Conservation (phyloP, 495 filamentous ascomycete species). For the Hypoxylon rickii region DNA sequence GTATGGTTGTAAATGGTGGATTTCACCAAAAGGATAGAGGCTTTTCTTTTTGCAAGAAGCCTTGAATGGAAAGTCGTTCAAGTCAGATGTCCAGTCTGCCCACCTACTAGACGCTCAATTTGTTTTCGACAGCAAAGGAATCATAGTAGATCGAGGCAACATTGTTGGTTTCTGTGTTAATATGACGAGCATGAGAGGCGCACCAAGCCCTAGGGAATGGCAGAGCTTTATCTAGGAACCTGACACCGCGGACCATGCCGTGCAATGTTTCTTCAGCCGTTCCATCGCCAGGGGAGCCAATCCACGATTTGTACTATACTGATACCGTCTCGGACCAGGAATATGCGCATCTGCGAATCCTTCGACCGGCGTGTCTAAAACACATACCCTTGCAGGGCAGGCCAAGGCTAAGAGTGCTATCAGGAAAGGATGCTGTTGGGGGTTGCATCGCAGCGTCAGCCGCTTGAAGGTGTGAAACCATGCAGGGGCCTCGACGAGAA, state of each 20-base stretch:
- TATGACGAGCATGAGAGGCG: neutral
- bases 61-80: too few species aligned
- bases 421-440: constrained; percentile 4
- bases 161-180: neutral
- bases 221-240: constrained; percentile 2
- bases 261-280: neutral
- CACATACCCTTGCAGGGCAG: neutral
- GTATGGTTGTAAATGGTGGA: neutral
- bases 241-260: neutral
- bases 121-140: too few species aligned
- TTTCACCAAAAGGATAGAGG: too few species aligned
- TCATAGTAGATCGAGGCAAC: neutral
- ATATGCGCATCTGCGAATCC: constrained; percentile 6
- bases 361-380: neutral
- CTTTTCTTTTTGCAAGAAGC: too few species aligned
- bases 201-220: neutral
- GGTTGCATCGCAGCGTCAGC: neutral
- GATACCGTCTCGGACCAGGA: neutral
- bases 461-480: constrained; percentile 8
- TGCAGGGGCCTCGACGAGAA: constrained; percentile 5
- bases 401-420: constrained; percentile 12
- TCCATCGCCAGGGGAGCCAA: neutral
- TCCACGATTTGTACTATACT: neutral
- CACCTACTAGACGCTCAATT: too few species aligned
- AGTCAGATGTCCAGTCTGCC: too few species aligned